These are phyloP conservation scores for Pulveroboletus sp. DNA, from an alignment of 768 basidiomycete species.

Conservation along the genomic window DNA sequence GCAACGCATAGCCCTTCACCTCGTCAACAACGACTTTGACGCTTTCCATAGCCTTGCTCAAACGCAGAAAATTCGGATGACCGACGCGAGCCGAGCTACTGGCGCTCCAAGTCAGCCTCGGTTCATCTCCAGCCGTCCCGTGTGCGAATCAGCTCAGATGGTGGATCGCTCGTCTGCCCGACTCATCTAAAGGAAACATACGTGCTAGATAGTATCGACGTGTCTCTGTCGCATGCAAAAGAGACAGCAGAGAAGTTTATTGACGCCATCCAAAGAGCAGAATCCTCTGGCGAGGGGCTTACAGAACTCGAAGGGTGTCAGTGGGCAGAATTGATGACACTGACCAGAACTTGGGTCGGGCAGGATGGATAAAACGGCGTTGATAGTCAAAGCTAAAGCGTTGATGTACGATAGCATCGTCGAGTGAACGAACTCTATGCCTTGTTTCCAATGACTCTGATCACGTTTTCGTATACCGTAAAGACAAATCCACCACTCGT, in stretches of 20 bases:
- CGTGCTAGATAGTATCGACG: background rate
- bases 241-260: conserved; percentile 10
- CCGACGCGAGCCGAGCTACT: conserved; percentile 24
- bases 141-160: conserved; percentile 6
- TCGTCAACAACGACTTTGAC: conserved; percentile 21
- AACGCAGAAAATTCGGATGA: conserved; percentile 19
- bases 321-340: conserved; percentile 17
- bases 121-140: too few species aligned
- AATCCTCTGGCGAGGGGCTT: conserved; percentile 6
- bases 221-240: conserved; percentile 7
- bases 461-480: conserved; percentile 83
- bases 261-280: conserved; percentile 8
- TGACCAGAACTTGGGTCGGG: conserved; percentile 16
- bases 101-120: conserved; percentile 8
- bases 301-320: conserved; percentile 16
- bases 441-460: conserved; percentile 41
- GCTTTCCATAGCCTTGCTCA: conserved; percentile 18
- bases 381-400: background rate
- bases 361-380: background rate
- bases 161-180: conserved; percentile 15
- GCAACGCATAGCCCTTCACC: conserved; percentile 8
- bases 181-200: conserved; percentile 18
- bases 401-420: background rate
- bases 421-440: conserved; percentile 1
- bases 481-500: conserved; percentile 92